A percentile compares a stretch with the other conserved stretches of the same genome.
Conservation (phyloP, 202 grass and related monocot species). For the Dendrocalamus latiflorus region DNA sequence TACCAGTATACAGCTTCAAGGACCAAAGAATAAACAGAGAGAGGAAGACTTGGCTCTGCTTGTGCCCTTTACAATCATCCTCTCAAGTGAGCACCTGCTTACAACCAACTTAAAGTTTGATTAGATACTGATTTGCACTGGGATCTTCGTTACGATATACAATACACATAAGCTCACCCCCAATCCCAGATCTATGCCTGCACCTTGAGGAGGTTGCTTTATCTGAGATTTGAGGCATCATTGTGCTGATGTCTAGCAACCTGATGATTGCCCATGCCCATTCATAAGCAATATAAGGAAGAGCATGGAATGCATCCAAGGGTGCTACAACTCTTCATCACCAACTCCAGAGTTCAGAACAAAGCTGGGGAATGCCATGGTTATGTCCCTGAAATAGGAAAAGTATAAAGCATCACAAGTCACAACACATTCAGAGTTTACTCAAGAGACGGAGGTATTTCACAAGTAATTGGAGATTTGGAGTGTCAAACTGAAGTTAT, state of each 20-base stretch:
- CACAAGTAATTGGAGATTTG: background rate
- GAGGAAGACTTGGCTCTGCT: background rate
- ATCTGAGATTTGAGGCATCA: background rate
- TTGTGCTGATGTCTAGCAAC: background rate
- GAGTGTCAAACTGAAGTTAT: background rate
- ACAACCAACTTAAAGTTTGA: background rate
- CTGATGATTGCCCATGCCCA: background rate
- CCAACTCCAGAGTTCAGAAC: slow-evolving; percentile 40
- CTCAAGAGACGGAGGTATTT: background rate
- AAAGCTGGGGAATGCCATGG: slow-evolving; percentile 58
- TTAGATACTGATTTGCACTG: background rate
- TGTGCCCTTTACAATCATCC: background rate
- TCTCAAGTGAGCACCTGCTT: background rate
- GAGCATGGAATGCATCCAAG: background rate
- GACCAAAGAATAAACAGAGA: background rate
- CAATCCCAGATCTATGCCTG: background rate
- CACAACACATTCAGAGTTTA: background rate
- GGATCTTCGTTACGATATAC: background rate
- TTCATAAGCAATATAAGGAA: background rate
- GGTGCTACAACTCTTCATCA: slow-evolving; percentile 55
- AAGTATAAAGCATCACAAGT: background rate
- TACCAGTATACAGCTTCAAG: background rate
- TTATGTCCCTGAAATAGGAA: slow-evolving; percentile 50
- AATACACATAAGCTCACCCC: background rate
- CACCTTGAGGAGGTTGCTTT: background rate